Evolutionary conservation across 2,329 filamentous ascomycete genomes (phyloP).

Genomic region (Ascochyta viciae-villosae): DNA sequence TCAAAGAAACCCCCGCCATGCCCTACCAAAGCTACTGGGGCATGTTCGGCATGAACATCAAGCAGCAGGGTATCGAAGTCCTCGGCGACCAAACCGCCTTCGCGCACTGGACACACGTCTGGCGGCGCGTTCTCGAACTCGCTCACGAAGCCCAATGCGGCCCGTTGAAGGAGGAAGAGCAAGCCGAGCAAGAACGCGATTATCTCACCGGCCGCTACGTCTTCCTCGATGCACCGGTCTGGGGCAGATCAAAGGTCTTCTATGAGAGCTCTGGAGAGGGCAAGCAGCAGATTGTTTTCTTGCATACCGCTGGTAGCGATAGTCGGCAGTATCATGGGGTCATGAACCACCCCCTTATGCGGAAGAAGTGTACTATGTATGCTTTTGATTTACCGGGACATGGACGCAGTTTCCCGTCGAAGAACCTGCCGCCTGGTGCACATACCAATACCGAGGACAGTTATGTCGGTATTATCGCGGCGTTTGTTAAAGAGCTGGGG

Average conservation of each 20-base stretch:
- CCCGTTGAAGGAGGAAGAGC: constrained; percentile 51
- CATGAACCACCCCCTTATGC: constrained; percentile 58
- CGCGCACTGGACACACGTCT: constrained; percentile 56
- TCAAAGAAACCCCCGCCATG: constrained; percentile 52
- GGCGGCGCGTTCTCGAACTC: constrained; percentile 57
- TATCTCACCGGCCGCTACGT: constrained; percentile 57
- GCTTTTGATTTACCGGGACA: constrained; percentile 60
- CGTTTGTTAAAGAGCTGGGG: constrained; percentile 54
- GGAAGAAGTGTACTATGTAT: constrained; percentile 58
- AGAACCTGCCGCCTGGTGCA: constrained; percentile 51
- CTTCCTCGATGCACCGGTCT: constrained; percentile 55
- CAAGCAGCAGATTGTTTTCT: constrained; percentile 55
- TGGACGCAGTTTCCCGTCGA: constrained; percentile 56
- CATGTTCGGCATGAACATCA: constrained; percentile 58
- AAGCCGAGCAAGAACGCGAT: constrained; percentile 50
- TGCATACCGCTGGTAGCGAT: constrained; percentile 58
- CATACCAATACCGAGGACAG: constrained; percentile 58
- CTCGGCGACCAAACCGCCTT: constrained; percentile 56
- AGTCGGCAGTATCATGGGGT: constrained; percentile 60
- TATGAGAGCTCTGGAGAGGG: constrained; percentile 58
- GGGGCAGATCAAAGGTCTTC: constrained; percentile 59
- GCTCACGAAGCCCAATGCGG: constrained; percentile 57
- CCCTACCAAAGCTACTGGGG: constrained; percentile 58
- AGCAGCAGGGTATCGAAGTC: constrained; percentile 58
- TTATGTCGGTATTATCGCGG: constrained; percentile 56